Base-by-base conservation (phyloP, 192 early-diverging fungal genomes). In the Backusella morwellensis region DNA sequence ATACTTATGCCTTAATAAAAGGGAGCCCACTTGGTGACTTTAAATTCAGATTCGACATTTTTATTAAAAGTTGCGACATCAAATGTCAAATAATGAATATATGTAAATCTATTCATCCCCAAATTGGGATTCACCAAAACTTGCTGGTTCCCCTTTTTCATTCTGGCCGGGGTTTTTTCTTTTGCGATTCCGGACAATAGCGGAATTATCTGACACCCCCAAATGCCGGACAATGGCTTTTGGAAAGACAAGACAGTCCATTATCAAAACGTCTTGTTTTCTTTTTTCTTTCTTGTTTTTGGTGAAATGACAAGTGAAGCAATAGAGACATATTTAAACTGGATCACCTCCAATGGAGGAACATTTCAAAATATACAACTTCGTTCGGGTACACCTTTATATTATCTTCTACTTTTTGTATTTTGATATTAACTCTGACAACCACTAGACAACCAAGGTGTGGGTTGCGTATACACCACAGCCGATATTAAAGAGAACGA, bases 401-500 rank as follows among this genome's bases (percentile, higher is more conserved):
- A 73, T 54, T 6, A 66, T n/a, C 4, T 36, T 32, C 14, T n/a
- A 4, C 6, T 29, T 41, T 21, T 35, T 35, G 12, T 63, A 38
- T 32, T 35, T 35, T 36, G n/a, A 17, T n/a, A 32, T 50, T 35
- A 19, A 50, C 15, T 52, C 4, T 72, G 36, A 17, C 29, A 68
- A 47, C 26, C 14, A 15, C 6, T 72, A 72, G 44, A 72, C 21
- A 72, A 17, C 38, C 29, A 47, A 72, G 38, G 26, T 15, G 52
- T 75, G 2, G 74, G 85, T 36, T 84, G 87, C 47, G 88, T 89
- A 3, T 89, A 88, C 42, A 78, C 84, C 9, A 82, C 74, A 4
- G 66, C 73, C 6, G 77, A 78, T 9, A 83, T 91, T 29, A 29
- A 66, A 15, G 74, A 70, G 35, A 73, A 83, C 42, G 81, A 90